phyloP scores from a whole-genome alignment of 148 eudicot species.

The Heliosperma pusillum region DNA sequence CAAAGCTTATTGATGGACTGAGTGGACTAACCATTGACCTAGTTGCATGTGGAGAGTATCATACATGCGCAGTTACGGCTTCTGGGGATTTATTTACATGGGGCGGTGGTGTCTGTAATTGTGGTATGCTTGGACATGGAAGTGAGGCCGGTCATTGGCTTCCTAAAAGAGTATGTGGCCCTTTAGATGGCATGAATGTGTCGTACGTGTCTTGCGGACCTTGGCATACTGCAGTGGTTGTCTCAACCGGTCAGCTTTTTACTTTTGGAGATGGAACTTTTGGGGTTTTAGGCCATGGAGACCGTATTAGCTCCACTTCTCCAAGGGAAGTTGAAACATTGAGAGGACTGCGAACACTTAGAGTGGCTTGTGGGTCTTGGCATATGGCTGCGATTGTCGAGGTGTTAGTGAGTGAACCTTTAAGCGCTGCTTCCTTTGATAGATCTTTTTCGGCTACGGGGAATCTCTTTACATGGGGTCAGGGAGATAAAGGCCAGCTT shows the following conservation, averaged over 20 bases:
- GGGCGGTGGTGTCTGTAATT: conserved; percentile 71
- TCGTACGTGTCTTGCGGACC: conserved; percentile 77
- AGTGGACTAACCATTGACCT: conserved; percentile 51
- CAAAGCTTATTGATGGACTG: conserved; percentile 62
- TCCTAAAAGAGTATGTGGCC: conserved; percentile 68
- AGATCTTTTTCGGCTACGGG: conserved; percentile 35
- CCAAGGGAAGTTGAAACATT: conserved; percentile 78
- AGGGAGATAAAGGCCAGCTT: conserved; percentile 78
- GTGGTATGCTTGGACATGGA: conserved; percentile 80
- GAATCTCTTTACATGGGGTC: conserved; percentile 88
- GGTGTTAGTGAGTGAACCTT: conserved; percentile 24
- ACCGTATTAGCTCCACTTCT: conserved; percentile 39
- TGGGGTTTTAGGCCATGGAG: conserved; percentile 90
- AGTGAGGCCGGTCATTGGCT: conserved; percentile 63
- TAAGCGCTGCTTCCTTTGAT: conserved; percentile 28
- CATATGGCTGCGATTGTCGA: conserved; percentile 92
- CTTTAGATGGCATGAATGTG: conserved; percentile 61
- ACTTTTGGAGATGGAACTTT: conserved; percentile 97
- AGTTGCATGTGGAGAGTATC: conserved; percentile 83
- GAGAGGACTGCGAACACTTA: conserved; percentile 48
- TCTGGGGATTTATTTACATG: conserved; percentile 86
- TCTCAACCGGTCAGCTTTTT: conserved; percentile 67
- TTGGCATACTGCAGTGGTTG: conserved; percentile 83
- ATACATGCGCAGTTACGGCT: conserved; percentile 75
- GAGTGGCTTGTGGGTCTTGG: conserved; percentile 89